Evolutionary conservation across 345 rosid species (phyloP).

Genomic region (Dipteronia sinensis): DNA sequence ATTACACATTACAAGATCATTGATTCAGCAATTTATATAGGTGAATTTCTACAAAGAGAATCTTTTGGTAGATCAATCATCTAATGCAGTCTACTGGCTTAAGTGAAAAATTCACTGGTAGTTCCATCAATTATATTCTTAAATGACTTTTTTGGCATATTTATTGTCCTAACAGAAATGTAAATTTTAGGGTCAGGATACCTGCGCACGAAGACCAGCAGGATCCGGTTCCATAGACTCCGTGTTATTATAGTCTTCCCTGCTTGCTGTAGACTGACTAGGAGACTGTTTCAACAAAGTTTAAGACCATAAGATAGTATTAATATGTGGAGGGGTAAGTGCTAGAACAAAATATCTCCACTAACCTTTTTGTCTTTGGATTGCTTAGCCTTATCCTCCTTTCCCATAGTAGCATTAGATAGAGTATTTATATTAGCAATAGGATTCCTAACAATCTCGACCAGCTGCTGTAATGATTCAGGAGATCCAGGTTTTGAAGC

Average conservation of each 20-base stretch:
- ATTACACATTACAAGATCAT: neutral
- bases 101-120: neutral
- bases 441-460: conserved; percentile 84
- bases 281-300: conserved; percentile 47
- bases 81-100: neutral
- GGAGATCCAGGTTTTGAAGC: conserved; percentile 83
- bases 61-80: neutral
- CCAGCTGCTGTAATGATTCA: conserved; percentile 75
- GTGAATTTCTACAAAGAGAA: neutral
- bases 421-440: conserved; percentile 39
- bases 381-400: conserved; percentile 71
- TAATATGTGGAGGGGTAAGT: neutral
- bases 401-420: conserved; percentile 49
- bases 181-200: conserved; percentile 24
- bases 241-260: conserved; percentile 54
- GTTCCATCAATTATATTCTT: neutral
- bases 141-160: neutral
- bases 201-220: conserved; percentile 80
- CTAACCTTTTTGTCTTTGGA: conserved; percentile 75
- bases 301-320: conserved; percentile 15
- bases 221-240: conserved; percentile 78
- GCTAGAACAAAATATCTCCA: neutral
- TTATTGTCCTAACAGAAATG: neutral
- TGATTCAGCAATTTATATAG: neutral
- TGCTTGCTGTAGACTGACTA: conserved; percentile 36